A percentile compares a stretch with the other conserved stretches of the same genome.
These are phyloP conservation scores for Coniosporium apollinis DNA, from an alignment of 495 filamentous ascomycete species.

Conservation along the genomic window DNA sequence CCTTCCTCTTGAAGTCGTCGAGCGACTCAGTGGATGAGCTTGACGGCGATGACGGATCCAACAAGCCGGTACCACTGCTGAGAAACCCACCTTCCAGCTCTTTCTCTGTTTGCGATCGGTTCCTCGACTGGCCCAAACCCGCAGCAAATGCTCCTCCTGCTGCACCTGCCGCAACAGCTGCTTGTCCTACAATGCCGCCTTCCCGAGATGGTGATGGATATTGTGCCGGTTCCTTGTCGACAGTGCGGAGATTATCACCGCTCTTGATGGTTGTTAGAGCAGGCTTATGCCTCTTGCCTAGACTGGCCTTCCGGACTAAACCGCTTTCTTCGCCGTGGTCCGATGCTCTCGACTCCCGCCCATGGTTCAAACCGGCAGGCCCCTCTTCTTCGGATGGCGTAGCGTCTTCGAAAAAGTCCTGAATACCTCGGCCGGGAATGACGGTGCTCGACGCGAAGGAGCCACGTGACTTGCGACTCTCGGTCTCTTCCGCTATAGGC, in stretches of 20 bases:
- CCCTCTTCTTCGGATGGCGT: constrained; percentile 28
- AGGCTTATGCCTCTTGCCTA: constrained; percentile 58
- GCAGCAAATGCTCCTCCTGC: constrained; percentile 9
- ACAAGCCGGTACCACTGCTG: constrained; percentile 16
- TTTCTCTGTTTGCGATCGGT: constrained; percentile 8
- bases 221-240: constrained; percentile 10
- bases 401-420: constrained; percentile 18
- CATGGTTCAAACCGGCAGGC: constrained; percentile 15
- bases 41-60: constrained; percentile 19
- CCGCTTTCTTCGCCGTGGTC: constrained; percentile 43
- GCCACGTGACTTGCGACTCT: constrained; percentile 35
- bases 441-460: constrained; percentile 72
- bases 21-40: constrained; percentile 8
- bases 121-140: constrained; percentile 11
- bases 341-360: constrained; percentile 20
- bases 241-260: constrained; percentile 11
- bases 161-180: too few relatives aligned
- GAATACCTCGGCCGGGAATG: constrained; percentile 39
- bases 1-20: neutral
- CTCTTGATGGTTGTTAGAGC: constrained; percentile 48
- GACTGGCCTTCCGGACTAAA: constrained; percentile 61
- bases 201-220: too few relatives aligned
- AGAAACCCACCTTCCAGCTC: constrained; percentile 4
- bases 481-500: constrained; percentile 72
- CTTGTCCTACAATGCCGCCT: constrained; percentile 16